Evolutionary conservation across 331 rosid genomes (phyloP), one percentile per base, ranked within the genome.

Genomic region (Acacia concinna): DNA sequence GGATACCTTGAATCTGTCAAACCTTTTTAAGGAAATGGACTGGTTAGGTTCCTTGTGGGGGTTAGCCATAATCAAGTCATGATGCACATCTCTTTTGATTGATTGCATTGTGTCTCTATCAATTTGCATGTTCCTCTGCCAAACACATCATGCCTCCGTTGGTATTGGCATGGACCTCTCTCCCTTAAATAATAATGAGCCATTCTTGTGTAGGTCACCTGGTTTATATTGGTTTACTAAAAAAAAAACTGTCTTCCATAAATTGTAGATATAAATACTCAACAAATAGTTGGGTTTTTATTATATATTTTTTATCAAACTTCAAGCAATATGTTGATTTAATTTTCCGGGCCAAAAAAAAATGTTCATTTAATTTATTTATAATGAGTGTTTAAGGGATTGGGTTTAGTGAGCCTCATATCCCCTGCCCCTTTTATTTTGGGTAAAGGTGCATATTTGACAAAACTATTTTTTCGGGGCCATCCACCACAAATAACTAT

Each of bases 51-150:
- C 28, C 21, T 1, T 71, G 20, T 28, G 75, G 67, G 35, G 67
- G 35, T 54, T 80, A 80, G 64, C 74, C 59, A 60, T 57, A 9
- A 30, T 54, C 66, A 65, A 49, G 83, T 54, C 66, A 65, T 57
- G 83, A 82, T 69, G 71, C 25, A 73, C 79, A 41, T 81, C 82
- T 78, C 62, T 69, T 84, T n/a, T 63, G 69, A 71, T 51, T 31
- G 65, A 70, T 43, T 25, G 74, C 80, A 46, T 44, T 71, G 74
- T 73, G 64, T 69, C 30, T 32, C 62, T 78, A 74, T 84, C 86
- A 79, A 70, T 73, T 49, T 83, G 72, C 82, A 76, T 82, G 83
- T 71, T 86, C 63, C 76, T 75, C 83, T 81, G 88, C 92, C 89
- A 68, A 85, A 86, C 95, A 91, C 95, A 87, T 81, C 64, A 84